Evolutionary conservation across 2,329 filamentous ascomycete species (phyloP), one percentile per base, ranked within the genome.

Genomic region (Scleromitrula shiraiana): DNA sequence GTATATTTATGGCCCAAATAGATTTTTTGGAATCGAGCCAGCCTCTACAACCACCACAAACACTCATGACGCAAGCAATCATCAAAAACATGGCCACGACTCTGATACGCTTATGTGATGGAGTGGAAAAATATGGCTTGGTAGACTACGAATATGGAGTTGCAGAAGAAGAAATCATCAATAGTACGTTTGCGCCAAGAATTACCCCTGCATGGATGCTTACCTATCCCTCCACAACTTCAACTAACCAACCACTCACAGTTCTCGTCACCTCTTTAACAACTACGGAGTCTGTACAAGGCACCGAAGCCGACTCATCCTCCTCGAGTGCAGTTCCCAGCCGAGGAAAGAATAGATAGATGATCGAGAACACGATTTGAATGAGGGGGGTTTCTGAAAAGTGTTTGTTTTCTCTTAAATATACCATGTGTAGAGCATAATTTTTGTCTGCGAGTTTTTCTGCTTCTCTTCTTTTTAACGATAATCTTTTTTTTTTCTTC

Each of bases 61-160:
- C 70, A 44, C 65, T 93, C 10, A 76, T 97, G 58, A 76, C 77
- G 26, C 73, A 77, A 55, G 82, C 85, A 2, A 76, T 73, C 20
- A 73, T 97, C 41, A 80, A 86, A 59, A 82, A 81, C 56, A 83
- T 97, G 77, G 88, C 87, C 10, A 83, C 84, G 46, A 85, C 95
- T 59, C 68, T 98, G 24, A 77, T 95, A 48, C 77, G 82, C 42
- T 73, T 95, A 42, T 95, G 90, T 64, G 89, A 97, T 64, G 78
- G 78, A 42, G 78, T 97, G 53, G 91, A 97, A 66, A 83, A 85
- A 56, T 83, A 94, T 63, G 93, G 93, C n/a, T 71, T 98, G 40
- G 88, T 98, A 9, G 93, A 98, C 68, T 98, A 97, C 65, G 85
- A 97, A 62, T 94, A 95, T 70, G 93, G 93, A 7, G 87, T 97